phyloP scores from a whole-genome alignment of 805 yeast species.

The Metschnikowia continentalis region DNA sequence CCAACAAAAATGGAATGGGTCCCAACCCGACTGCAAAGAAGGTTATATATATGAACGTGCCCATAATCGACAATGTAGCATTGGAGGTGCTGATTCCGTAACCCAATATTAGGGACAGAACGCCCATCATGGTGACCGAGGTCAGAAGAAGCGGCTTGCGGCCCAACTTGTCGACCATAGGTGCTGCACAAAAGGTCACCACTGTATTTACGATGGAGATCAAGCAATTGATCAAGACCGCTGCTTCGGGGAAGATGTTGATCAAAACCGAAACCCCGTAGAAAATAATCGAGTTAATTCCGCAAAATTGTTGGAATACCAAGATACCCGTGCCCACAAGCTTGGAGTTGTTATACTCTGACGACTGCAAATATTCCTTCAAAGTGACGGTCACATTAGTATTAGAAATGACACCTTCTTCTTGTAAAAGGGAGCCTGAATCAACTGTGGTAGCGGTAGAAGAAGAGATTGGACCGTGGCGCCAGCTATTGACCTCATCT shows the following conservation, averaged over 20 bases:
- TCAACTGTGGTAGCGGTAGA: constrained; percentile 7
- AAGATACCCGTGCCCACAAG: constrained; percentile 67
- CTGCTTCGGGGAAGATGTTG: constrained; percentile 64
- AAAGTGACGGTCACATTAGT: constrained; percentile 20
- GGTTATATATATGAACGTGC: constrained; percentile 71
- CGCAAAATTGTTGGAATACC: constrained; percentile 86
- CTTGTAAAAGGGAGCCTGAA: constrained; percentile 19
- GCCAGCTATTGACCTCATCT: constrained; percentile 39
- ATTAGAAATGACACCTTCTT: constrained; percentile 11
- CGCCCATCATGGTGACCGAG: constrained; percentile 67
- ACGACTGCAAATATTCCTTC: constrained; percentile 45
- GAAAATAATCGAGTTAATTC: constrained; percentile 87
- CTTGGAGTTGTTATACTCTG: constrained; percentile 54
- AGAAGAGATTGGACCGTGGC: neutral
- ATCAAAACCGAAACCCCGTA: constrained; percentile 86
- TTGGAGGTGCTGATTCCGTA: constrained; percentile 52
- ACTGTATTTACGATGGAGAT: constrained; percentile 72
- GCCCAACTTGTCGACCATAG: constrained; percentile 71
- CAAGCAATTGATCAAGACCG: constrained; percentile 68
- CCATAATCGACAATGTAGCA: constrained; percentile 50
- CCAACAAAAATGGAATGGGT: constrained; percentile 88
- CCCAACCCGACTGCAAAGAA: constrained; percentile 92
- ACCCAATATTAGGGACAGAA: constrained; percentile 60
- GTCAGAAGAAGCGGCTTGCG: constrained; percentile 65
- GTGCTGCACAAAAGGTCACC: constrained; percentile 71